Base-by-base conservation (phyloP, 2,329 filamentous ascomycete species). In the Apiospora sp. region DNA sequence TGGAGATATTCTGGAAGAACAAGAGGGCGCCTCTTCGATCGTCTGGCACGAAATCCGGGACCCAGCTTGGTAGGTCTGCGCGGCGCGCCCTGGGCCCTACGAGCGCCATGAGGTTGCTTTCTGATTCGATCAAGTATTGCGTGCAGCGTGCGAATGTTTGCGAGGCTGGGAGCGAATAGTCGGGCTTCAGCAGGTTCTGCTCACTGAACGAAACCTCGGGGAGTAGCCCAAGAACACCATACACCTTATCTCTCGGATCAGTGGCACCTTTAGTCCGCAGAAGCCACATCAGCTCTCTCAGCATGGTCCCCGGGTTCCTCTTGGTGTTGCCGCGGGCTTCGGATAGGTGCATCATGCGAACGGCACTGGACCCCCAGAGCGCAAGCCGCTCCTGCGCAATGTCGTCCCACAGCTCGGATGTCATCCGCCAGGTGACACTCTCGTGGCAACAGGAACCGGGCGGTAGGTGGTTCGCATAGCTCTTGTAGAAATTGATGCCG, bases 151-250 rank as follows among this genome's bases (percentile, higher is more conserved):
- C 71, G 14, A 22, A 69, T 48, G 13, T 72, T 44, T 64, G 48
- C n/a, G 27, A 72, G 46, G 41, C 41, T 41, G 34, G n/a, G 34
- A n/a, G 37, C 30, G 24, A 24, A 64, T 27, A 69, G 41, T 16
- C 69, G 30, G 34, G 41, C 34, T 27, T 72, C 72, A 68, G 69
- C 37, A 41, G 46, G 67, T 5, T 43, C 16, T 30, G 68, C 34
- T 22, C 61, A 68, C 14, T 46, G 44, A 24, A 24, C 16, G 27
- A 27, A 24, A 27, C 64, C 34, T 71, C 72, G 48, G 46, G 70
- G 64, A 71, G 64, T 3, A 74, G 43, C 16, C 72, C 72, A 13
- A 74, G 61, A 41, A 72, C 68, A 19, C 71, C 71, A 54, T 74
- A 74, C 19, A 74, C 43, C 16, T 72, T 41, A 30, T 74, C 72